Evolutionary conservation across 2,329 filamentous ascomycete species (phyloP), one percentile per base, ranked within the genome.

Genomic region (Drechslerella dactyloides): DNA sequence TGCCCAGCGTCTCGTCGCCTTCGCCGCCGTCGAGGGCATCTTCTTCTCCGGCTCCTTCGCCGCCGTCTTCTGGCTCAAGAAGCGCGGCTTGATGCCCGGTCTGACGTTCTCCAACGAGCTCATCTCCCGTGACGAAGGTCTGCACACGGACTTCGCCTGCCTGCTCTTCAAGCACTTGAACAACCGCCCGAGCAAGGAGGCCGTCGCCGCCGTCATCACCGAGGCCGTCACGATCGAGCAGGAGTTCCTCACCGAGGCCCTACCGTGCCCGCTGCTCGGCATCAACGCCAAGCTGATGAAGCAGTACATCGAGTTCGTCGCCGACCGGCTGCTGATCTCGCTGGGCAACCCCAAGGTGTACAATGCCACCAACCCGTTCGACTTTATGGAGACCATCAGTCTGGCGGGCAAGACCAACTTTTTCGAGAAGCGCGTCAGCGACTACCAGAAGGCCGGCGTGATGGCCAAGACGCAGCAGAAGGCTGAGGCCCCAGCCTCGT

Each of bases 331-430:
- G 37, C 87, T 99, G 37, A 84, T 97, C 69, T 89, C 94, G 33
- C 90, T 99, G 52, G 94, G 94, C 78, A 97, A 97, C 82, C 86
- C 90, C 77, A 97, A 97, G 85, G 85, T 90, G 78, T 99, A 96
- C 87, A 90, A 94, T 79, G 84, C 89, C 24, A 86, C 89, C 80
- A 99, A 99, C 84, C 94, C 94, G 80, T 99, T 99, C 81, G 94
- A 99, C 85, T 99, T 99, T 82, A 99, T 99, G 94, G 94, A 99
- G 86, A 97, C 96, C 83, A 99, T 99, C 82, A 97, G 94, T 21
- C 86, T 99, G 10, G 91, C 92, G 58, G 94, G 94, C 82, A 99
- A 99, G 90, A 99, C 94, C 81, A 99, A 99, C 88, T 99, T 99
- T 87, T 99, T 99, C 81, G 94, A 99, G 89, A 99, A 99, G 90